Percentiles rank a stretch among this genome's conserved stretches.
These are phyloP conservation scores for Tripidium arundinaceum DNA, from an alignment of 202 grass and related monocot species.

Conservation along the genomic window DNA sequence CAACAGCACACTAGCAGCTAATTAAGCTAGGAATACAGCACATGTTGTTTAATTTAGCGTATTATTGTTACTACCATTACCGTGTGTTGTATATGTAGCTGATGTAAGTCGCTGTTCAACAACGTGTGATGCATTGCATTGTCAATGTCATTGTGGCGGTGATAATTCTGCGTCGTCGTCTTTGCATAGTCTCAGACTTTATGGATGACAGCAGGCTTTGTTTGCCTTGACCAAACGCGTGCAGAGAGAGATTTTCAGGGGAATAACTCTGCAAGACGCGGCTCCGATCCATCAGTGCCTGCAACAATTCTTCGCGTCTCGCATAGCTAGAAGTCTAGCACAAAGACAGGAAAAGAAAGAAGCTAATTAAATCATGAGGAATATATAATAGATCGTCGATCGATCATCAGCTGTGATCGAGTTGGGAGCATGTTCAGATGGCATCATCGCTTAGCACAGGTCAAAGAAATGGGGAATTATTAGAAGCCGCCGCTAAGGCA, in stretches of 20 bases:
- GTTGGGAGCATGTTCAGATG: conserved; percentile 34
- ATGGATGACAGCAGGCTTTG: neutral
- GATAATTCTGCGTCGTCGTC: conserved; percentile 29
- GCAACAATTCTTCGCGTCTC: too few relatives aligned
- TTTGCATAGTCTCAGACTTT: neutral
- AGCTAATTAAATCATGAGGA: neutral
- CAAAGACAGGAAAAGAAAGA: neutral
- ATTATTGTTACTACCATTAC: neutral
- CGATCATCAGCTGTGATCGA: neutral
- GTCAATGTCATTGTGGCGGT: conserved; percentile 15
- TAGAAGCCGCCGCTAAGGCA: conserved; percentile 22
- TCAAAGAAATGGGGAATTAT: conserved; percentile 41
- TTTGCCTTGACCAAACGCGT: conserved; percentile 6
- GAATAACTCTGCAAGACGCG: neutral
- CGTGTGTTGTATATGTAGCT: conserved; percentile 9
- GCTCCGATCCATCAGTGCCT: neutral
- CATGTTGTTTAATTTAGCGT: neutral
- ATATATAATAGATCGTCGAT: neutral
- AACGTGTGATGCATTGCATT: conserved; percentile 19
- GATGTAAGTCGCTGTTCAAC: conserved; percentile 27
- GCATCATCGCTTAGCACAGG: neutral
- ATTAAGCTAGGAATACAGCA: neutral
- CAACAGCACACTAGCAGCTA: neutral
- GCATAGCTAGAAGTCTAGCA: too few relatives aligned
- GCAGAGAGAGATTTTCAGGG: neutral